phyloP scores from a whole-genome alignment of 495 filamentous ascomycete species.

The Neohortaea acidophila region DNA sequence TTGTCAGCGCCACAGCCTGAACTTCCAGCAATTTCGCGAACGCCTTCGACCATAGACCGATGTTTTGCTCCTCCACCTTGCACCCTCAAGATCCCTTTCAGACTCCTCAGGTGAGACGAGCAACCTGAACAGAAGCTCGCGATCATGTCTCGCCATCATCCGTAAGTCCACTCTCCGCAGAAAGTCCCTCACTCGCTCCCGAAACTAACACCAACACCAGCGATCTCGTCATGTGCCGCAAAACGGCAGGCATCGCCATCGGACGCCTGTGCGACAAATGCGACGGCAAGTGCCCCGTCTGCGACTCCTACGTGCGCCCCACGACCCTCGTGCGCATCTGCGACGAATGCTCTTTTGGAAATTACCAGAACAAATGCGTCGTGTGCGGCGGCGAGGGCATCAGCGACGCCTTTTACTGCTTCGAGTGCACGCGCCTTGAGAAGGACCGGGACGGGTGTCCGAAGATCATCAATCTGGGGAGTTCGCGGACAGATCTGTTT shows the following conservation, averaged over 20 bases:
- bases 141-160: slow-evolving; percentile 62
- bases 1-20: no score
- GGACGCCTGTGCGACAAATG: slow-evolving; percentile 99
- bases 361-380: slow-evolving; percentile 99
- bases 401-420: slow-evolving; percentile 99
- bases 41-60: no score
- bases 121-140: no score
- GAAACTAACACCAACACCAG: slow-evolving; percentile 30
- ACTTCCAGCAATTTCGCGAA: no score
- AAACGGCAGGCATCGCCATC: slow-evolving; percentile 95
- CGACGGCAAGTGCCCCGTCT: slow-evolving; percentile 98
- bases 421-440: slow-evolving; percentile 92
- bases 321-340: slow-evolving; percentile 96
- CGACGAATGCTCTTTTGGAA: slow-evolving; percentile 97
- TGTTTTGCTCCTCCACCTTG: no score
- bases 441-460: slow-evolving; percentile 97
- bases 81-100: no score
- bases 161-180: slow-evolving; percentile 43
- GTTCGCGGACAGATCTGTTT: slow-evolving; percentile 85
- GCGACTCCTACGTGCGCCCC: slow-evolving; percentile 95
- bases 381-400: slow-evolving; percentile 98
- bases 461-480: slow-evolving; percentile 97
- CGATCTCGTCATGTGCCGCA: slow-evolving; percentile 99
- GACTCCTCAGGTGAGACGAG: no score
- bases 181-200: slow-evolving; percentile 3